Evolutionary conservation across 768 basidiomycete species (phyloP).

Genomic region (Naganishia onofrii): DNA sequence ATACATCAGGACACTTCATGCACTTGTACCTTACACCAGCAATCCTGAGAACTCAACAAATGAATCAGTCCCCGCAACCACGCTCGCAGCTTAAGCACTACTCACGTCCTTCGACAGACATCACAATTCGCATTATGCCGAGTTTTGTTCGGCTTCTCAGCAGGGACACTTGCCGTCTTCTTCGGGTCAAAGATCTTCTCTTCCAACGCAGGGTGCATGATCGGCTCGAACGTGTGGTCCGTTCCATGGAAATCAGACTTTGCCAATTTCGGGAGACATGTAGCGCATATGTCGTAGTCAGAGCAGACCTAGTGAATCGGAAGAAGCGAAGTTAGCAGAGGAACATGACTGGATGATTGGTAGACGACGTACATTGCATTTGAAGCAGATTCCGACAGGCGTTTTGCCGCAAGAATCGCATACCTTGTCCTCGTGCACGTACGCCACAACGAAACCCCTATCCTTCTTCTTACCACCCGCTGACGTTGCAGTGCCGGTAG

Average conservation of each 20-base stretch:
- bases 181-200: slow-evolving; percentile 37
- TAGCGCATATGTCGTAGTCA: slow-evolving; percentile 50
- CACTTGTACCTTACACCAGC: slow-evolving; percentile 48
- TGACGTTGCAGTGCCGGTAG: neutral
- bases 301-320: slow-evolving; percentile 34
- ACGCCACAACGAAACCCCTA: neutral
- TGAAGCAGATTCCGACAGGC: slow-evolving; percentile 42
- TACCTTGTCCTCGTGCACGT: slow-evolving; percentile 7
- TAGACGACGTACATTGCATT: slow-evolving; percentile 43
- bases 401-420: slow-evolving; percentile 26
- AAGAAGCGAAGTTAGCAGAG: slow-evolving; percentile 3
- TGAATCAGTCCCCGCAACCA: neutral
- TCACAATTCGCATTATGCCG: slow-evolving; percentile 24
- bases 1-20: slow-evolving; percentile 46
- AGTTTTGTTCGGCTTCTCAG: neutral
- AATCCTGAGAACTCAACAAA: slow-evolving; percentile 36
- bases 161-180: slow-evolving; percentile 26
- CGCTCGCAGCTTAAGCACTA: neutral
- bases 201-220: slow-evolving; percentile 44
- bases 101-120: slow-evolving; percentile 15
- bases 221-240: slow-evolving; percentile 46
- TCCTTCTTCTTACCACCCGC: neutral
- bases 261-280: slow-evolving; percentile 45
- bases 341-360: neutral
- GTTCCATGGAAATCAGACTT: slow-evolving; percentile 42